Evolutionary conservation across 495 filamentous ascomycete species (phyloP).

Genomic region (Glarea lozoyensis): DNA sequence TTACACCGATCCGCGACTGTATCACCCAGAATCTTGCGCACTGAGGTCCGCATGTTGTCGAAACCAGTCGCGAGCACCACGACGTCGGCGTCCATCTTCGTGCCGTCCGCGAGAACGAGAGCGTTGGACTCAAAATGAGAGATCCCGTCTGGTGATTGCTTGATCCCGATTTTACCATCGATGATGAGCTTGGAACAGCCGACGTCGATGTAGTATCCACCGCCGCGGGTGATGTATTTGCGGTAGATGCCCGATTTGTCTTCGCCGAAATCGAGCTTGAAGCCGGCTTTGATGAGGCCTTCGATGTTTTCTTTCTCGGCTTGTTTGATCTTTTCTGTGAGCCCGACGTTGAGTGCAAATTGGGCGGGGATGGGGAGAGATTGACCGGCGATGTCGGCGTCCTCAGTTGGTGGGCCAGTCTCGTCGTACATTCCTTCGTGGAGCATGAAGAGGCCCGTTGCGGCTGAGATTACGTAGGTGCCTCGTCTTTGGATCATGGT

Average conservation of each 20-base stretch:
- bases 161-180: conserved; percentile 54
- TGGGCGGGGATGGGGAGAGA: conserved; percentile 39
- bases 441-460: conserved; percentile 31
- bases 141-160: conserved; percentile 43
- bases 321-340: conserved; percentile 32
- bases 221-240: conserved; percentile 53
- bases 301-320: conserved; percentile 37
- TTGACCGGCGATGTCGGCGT: conserved; percentile 42
- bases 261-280: conserved; percentile 53
- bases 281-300: conserved; percentile 49
- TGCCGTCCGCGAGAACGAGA: conserved; percentile 42
- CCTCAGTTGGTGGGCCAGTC: conserved; percentile 45
- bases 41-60: conserved; percentile 48
- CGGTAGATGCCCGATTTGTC: conserved; percentile 52
- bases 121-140: conserved; percentile 1
- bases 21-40: conserved; percentile 48
- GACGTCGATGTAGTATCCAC: conserved; percentile 58
- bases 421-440: conserved; percentile 50
- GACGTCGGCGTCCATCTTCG: conserved; percentile 48
- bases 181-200: conserved; percentile 48
- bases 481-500: conserved; percentile 71
- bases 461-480: conserved; percentile 56
- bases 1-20: conserved; percentile 40
- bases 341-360: conserved; percentile 35
- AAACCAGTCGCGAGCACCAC: conserved; percentile 61